Percentiles rank a stretch among this genome's conserved stretches.
Evolutionary conservation across 2,329 filamentous ascomycete genomes (phyloP).

Genomic region (Aspergillus ustus): DNA sequence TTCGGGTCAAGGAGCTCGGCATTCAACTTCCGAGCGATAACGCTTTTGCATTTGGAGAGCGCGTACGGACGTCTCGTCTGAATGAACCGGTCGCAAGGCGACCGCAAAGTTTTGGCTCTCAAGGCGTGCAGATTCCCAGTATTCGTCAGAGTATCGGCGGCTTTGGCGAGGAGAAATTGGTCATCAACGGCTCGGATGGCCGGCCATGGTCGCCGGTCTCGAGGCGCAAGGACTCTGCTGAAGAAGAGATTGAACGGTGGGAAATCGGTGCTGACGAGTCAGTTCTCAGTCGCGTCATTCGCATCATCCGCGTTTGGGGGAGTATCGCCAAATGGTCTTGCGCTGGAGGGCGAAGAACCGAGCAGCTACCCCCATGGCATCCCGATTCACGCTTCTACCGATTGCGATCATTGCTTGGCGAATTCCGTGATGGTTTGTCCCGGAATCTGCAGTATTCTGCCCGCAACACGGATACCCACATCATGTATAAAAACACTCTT

Average conservation of each 20-base stretch:
- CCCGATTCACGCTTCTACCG: slow-evolving; percentile 53
- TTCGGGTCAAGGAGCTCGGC: slow-evolving; percentile 55
- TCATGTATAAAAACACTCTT: slow-evolving; percentile 55
- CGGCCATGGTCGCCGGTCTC: slow-evolving; percentile 47
- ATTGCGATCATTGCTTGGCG: slow-evolving; percentile 51
- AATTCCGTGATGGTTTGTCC: slow-evolving; percentile 57
- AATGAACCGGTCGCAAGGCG: slow-evolving; percentile 48
- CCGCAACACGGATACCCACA: slow-evolving; percentile 59
- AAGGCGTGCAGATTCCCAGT: slow-evolving; percentile 48
- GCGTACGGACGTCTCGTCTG: slow-evolving; percentile 57
- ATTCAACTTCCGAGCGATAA: slow-evolving; percentile 62
- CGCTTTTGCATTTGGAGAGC: slow-evolving; percentile 60
- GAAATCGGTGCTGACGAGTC: slow-evolving; percentile 59
- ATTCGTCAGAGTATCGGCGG: slow-evolving; percentile 46
- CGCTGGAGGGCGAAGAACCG: slow-evolving; percentile 56
- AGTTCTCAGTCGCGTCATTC: slow-evolving; percentile 59
- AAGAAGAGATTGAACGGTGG: slow-evolving; percentile 55
- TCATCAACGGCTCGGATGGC: slow-evolving; percentile 37
- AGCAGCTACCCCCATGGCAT: slow-evolving; percentile 59
- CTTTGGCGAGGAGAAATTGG: slow-evolving; percentile 44
- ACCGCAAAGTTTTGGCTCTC: slow-evolving; percentile 46
- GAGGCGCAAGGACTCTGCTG: slow-evolving; percentile 43
- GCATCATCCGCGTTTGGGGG: slow-evolving; percentile 60
- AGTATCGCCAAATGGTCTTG: slow-evolving; percentile 61
- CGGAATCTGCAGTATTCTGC: slow-evolving; percentile 56